Base-by-base conservation (phyloP, 2,329 filamentous ascomycete species). In the Fusarium annulatum region DNA sequence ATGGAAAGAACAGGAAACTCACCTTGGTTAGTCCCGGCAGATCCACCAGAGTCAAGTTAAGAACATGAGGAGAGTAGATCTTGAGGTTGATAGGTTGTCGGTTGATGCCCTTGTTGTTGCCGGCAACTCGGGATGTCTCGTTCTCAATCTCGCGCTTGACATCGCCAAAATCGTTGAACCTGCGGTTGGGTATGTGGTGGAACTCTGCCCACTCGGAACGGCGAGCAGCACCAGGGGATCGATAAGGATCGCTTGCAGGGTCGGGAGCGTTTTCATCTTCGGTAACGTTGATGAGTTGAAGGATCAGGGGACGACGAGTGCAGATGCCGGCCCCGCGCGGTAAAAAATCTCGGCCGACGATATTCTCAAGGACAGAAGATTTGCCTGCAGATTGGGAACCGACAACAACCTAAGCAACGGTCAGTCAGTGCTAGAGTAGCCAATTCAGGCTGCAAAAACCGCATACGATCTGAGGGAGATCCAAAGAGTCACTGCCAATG, bases 341-440 rank as follows among this genome's bases (percentile, higher is more conserved):
- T 61, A 99, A 88, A 84, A 99, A 99, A 85, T 99, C 96, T 84
- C 96, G 91, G 79, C 96, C 96, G 79, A 99, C 96, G 77, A 99
- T 97, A 84, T 99, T 99, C 86, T 99, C 96, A 73, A 99, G 92
- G 33, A 99, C 96, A 12, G 96, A 98, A 21, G 96, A 98, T 86
- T 99, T 99, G 81, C 96, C 96, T 64, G 96, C 97, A 16, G 96
- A 98, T 85, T 99, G 96, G 69, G 96, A 99, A 73, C 96, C 96
- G 78, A 99, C 96, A 69, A 99, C 96, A 74, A 99, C 96, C 96
- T 98, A 81, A 60, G 69, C 43, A 45, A 48, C 53, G 63, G 53
- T 78, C 49, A 78, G 76, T 61, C 60, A 57, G 53, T 61, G 63
- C 38, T 33, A 56, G 21, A 41, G 41, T 30, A 62, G 68, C 34